Percentiles rank a stretch among this genome's conserved stretches.
phyloP scores from a whole-genome alignment of 192 early-diverging fungal genomes.

The Phycomyces blakesleeanus region DNA sequence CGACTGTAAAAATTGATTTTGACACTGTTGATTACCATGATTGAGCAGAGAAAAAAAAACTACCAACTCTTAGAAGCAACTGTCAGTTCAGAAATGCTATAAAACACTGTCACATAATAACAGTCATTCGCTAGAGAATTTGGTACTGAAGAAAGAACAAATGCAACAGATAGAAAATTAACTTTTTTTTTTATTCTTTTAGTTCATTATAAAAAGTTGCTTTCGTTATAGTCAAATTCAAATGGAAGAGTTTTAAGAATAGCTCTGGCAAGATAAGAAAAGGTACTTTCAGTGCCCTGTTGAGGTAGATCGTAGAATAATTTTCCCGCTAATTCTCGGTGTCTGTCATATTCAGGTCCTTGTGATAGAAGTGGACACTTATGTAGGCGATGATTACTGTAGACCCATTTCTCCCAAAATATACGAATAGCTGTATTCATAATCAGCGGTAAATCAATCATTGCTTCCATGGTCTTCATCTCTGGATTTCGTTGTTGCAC shows the following conservation, averaged over 20 bases:
- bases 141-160: too few species aligned
- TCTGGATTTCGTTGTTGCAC: slow-evolving; percentile 68
- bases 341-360: slow-evolving; percentile 48
- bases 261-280: slow-evolving; percentile 52
- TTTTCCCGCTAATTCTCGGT: slow-evolving; percentile 56
- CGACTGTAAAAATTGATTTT: not conserved
- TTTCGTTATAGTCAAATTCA: not conserved
- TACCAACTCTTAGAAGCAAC: too few species aligned
- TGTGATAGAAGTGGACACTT: slow-evolving; percentile 2
- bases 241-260: not conserved
- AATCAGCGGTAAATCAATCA: slow-evolving; percentile 58
- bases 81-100: too few species aligned
- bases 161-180: too few species aligned
- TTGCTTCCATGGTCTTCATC: slow-evolving; percentile 41
- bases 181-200: not conserved
- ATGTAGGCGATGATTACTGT: slow-evolving; percentile 20
- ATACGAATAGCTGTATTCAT: slow-evolving; percentile 59
- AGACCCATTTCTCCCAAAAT: slow-evolving; percentile 70
- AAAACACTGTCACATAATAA: too few species aligned
- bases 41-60: not conserved
- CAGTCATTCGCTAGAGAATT: too few species aligned
- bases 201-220: not conserved
- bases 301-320: slow-evolving; percentile 78
- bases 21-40: not conserved
- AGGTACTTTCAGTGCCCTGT: slow-evolving; percentile 62